Evolutionary conservation across 768 basidiomycete genomes (phyloP).

Genomic region (Gymnopilus dilepis): DNA sequence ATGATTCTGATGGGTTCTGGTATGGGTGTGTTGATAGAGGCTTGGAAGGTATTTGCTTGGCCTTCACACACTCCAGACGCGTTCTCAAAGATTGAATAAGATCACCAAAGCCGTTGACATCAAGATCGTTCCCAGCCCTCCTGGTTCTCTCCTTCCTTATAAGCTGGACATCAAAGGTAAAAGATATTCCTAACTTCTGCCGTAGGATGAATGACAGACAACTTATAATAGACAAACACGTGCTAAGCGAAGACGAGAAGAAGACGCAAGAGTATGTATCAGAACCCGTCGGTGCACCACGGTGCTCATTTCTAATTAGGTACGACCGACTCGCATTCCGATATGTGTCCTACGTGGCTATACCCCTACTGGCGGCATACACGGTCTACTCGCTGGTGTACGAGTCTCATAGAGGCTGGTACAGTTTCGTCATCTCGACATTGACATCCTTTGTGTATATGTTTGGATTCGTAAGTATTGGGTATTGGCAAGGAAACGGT

Average conservation of each 20-base stretch:
- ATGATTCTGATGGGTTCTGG: conserved; percentile 95
- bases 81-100: conserved; percentile 41
- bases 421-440: conserved; percentile 93
- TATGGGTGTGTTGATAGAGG: conserved; percentile 82
- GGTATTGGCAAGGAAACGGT: conserved; percentile 38
- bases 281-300: conserved; percentile 1
- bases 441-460: conserved; percentile 93
- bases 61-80: conserved; percentile 8
- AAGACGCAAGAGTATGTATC: conserved; percentile 89
- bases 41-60: conserved; percentile 77
- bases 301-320: conserved; percentile 43
- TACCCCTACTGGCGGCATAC: conserved; percentile 80
- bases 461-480: conserved; percentile 91
- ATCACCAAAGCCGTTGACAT: conserved; percentile 94
- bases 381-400: conserved; percentile 82
- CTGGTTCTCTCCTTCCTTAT: conserved; percentile 79
- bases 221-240: conserved; percentile 79
- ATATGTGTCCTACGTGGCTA: conserved; percentile 89
- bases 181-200: conserved; percentile 24
- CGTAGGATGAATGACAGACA: conserved; percentile 11
- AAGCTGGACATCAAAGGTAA: conserved; percentile 80
- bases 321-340: conserved; percentile 94
- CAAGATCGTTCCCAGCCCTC: conserved; percentile 59
- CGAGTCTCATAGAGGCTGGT: conserved; percentile 92
- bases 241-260: conserved; percentile 95